Evolutionary conservation across 2,329 filamentous ascomycete genomes (phyloP).

Genomic region (Xylogone sp.): DNA sequence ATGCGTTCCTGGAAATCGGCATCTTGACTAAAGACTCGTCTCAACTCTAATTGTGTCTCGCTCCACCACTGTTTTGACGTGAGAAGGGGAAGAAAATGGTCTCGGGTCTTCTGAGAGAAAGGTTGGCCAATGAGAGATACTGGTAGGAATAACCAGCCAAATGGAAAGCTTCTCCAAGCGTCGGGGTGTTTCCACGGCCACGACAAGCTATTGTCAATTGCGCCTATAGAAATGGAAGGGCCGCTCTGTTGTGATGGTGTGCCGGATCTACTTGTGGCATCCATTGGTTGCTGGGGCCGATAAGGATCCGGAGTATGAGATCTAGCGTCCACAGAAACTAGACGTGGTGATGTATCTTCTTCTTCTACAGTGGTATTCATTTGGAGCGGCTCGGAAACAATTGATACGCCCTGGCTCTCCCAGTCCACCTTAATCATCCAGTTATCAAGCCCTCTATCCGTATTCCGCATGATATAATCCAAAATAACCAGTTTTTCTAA

Average conservation of each 20-base stretch:
- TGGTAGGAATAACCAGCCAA: constrained; percentile 96
- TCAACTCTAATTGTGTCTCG: constrained; percentile 83
- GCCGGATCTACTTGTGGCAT: constrained; percentile 53
- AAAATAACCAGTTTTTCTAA: constrained; percentile 95
- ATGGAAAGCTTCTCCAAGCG: constrained; percentile 85
- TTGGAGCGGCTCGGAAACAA: constrained; percentile 74
- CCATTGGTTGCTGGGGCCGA: constrained; percentile 78
- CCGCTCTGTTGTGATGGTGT: constrained; percentile 30
- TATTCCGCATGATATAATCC: constrained; percentile 99
- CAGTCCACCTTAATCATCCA: constrained; percentile 99
- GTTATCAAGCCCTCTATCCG: constrained; percentile 92
- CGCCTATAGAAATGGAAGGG: constrained; percentile 69
- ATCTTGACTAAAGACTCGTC: constrained; percentile 85
- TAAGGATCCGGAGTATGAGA: constrained; percentile 60
- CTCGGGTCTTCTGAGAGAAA: constrained; percentile 88
- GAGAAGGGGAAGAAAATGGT: constrained; percentile 92
- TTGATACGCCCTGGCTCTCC: constrained; percentile 75
- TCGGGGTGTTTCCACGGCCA: constrained; percentile 99
- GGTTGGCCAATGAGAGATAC: constrained; percentile 94
- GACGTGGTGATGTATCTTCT: constrained; percentile 44
- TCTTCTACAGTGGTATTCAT: constrained; percentile 58
- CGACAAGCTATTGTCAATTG: constrained; percentile 95
- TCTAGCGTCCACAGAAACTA: constrained; percentile 32
- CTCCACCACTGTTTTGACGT: constrained; percentile 97
- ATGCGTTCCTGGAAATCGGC: constrained; percentile 97